These are phyloP conservation scores for Phytophthora constricta DNA, from an alignment of 352 stramenopile species.

Conservation along the genomic window DNA sequence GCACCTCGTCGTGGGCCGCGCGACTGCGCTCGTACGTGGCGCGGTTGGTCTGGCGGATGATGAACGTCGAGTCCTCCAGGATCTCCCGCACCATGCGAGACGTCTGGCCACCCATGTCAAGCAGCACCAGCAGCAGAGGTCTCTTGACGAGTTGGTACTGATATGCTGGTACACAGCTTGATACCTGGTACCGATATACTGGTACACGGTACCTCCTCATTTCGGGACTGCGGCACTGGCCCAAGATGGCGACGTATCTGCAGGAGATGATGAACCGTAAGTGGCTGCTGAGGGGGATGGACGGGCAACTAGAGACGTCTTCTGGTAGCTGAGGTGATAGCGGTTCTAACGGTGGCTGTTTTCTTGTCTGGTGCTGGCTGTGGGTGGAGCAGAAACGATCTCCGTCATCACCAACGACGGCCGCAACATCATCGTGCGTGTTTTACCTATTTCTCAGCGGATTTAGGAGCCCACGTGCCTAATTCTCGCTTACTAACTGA, in stretches of 20 bases:
- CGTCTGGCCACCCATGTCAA: constrained; percentile 75
- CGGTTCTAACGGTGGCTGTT: neutral
- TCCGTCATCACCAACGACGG: constrained; percentile 95
- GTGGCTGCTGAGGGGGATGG: constrained; percentile 23
- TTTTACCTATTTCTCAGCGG: no score
- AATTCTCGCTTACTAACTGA: neutral
- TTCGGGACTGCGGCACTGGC: constrained; percentile 7
- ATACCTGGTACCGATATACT: no score
- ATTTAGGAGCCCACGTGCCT: no score
- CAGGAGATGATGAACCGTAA: constrained; percentile 86
- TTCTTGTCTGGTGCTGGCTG: neutral
- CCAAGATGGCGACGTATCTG: constrained; percentile 81
- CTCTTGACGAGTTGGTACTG: no score
- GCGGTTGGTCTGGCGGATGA: constrained; percentile 79
- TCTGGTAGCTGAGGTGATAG: constrained; percentile 4
- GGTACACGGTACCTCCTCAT: constrained; percentile 7
- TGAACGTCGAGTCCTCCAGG: constrained; percentile 80
- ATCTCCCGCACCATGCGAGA: constrained; percentile 84
- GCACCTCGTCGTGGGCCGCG: constrained; percentile 56
- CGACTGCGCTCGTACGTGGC: constrained; percentile 72
- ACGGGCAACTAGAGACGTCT: neutral
- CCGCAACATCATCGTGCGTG: constrained; percentile 92
- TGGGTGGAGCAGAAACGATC: constrained; percentile 73
- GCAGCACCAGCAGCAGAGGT: no score
- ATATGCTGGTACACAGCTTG: no score